Evolutionary conservation across 805 yeast genomes (phyloP), one percentile per base, ranked within the genome.

Genomic region (Candida ortonii): DNA sequence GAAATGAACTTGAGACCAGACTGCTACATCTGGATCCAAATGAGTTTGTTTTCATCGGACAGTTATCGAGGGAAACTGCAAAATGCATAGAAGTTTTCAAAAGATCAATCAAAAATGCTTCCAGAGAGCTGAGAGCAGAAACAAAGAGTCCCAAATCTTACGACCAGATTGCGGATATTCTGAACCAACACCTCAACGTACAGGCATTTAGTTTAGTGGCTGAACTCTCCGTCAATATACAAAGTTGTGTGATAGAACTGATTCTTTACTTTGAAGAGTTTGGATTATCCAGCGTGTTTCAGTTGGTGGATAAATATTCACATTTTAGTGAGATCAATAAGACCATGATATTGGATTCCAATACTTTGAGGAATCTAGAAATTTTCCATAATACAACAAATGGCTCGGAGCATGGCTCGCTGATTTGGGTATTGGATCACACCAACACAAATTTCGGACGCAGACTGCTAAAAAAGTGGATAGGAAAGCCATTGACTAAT

Each of bases 401-500:
- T 42, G 55, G 62, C 9, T 61, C 68, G 4, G 65, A 64, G 7
- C 60, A 67, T 20, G 97, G 97, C 0, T 77, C 96, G 0, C 61
- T 90, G 10, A 55, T 84, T 11, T 85, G 94, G 88, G 64, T 86
- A 2, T 47, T 93, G 40, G 84, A 90, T 53, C 88, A 83, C 45
- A 85, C 97, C 0, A 62, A 76, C 21, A 85, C 97, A 0, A 67
- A 71, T 18, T 82, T 81, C 57, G 98, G 98, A 0, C 71, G 67
- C 28, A 60, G 96, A 34, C 48, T 76, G 39, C 55, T 93, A 10
- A 66, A 69, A 18, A 64, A 71, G 23, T 93, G 98, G 98, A 61
- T 89, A 0, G 67, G 77, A 1, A 66, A 70, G 40, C 98, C 98
- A 1, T 65, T 89, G 15, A 59, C 75, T 0, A 68, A 77, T 26